phyloP scores from a whole-genome alignment of 176 grass and related monocot species.

The Secale cereale region DNA sequence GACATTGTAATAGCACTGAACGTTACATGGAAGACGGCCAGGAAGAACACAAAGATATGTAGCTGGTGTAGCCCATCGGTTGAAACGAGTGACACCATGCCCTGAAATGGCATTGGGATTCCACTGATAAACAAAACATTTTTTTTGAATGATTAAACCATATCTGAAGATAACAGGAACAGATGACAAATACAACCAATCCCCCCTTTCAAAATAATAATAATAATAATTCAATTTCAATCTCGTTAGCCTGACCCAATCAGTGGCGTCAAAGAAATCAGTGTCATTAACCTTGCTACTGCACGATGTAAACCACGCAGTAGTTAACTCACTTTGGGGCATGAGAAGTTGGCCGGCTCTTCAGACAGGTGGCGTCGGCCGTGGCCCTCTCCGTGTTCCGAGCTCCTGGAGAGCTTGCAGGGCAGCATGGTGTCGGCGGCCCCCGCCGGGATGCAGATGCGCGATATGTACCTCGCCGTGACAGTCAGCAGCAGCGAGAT shows the following conservation, averaged over 20 bases:
- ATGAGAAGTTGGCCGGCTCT: conserved; percentile 15
- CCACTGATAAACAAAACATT: neutral
- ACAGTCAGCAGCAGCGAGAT: conserved; percentile 85
- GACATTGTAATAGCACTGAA: conserved; percentile 74
- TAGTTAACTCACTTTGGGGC: conserved; percentile 50
- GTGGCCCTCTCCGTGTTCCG: neutral
- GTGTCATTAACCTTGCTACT: neutral
- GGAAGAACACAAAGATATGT: conserved; percentile 90
- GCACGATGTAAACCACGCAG: neutral
- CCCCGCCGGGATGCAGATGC: conserved; percentile 75
- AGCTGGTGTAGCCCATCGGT: conserved; percentile 61
- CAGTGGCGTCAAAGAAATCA: neutral
- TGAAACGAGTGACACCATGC: conserved; percentile 77
- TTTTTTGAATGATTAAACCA: neutral
- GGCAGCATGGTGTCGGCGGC: conserved; percentile 81
- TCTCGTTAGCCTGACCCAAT: neutral
- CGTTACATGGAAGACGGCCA: conserved; percentile 77
- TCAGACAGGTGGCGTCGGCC: conserved; percentile 46
- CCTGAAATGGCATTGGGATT: conserved; percentile 41
- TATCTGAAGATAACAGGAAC: neutral
- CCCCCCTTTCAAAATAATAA: neutral
- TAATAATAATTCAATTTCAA: neutral
- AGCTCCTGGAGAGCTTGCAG: conserved; percentile 22
- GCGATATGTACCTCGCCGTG: conserved; percentile 44
- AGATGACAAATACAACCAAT: neutral